These are phyloP conservation scores for Dittrichia graveolens DNA, from an alignment of 129 eudicot genomes.

Conservation along the genomic window DNA sequence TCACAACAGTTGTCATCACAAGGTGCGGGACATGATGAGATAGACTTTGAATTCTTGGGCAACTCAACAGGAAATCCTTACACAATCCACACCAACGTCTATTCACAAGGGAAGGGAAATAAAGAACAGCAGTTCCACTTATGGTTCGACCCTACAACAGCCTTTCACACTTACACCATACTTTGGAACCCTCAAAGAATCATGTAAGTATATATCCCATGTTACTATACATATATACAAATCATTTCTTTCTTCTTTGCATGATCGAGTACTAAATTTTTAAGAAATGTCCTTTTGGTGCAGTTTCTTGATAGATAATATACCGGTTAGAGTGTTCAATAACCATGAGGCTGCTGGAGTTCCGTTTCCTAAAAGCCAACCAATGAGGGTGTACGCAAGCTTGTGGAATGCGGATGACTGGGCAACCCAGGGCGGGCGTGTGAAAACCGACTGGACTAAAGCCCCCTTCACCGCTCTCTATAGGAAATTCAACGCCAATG, in stretches of 20 bases:
- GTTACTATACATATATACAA: too few species aligned
- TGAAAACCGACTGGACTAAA: slow-evolving; percentile 38
- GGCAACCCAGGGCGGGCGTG: slow-evolving; percentile 45
- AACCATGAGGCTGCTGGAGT: slow-evolving; percentile 34
- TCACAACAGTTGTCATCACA: slow-evolving; percentile 36
- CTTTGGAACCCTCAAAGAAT: slow-evolving; percentile 41
- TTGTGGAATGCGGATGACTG: slow-evolving; percentile 47
- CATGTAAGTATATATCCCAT: slow-evolving; percentile 18
- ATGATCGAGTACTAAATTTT: too few species aligned
- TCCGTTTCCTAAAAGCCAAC: slow-evolving; percentile 40
- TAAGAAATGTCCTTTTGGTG: not conserved
- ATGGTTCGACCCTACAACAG: slow-evolving; percentile 35
- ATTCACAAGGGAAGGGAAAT: slow-evolving; percentile 29
- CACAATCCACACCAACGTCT: slow-evolving; percentile 40
- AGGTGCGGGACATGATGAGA: slow-evolving; percentile 43
- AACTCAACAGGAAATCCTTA: slow-evolving; percentile 42
- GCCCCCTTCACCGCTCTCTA: slow-evolving; percentile 38
- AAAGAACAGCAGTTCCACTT: slow-evolving; percentile 38
- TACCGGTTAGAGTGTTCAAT: slow-evolving; percentile 33
- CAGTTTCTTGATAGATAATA: slow-evolving; percentile 35
- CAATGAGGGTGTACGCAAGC: slow-evolving; percentile 44
- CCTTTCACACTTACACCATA: slow-evolving; percentile 42
- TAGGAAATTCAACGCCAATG: slow-evolving; percentile 27
- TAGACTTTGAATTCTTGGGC: slow-evolving; percentile 42
- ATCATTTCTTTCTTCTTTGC: not conserved